Percentiles rank a stretch among this genome's conserved stretches.
Evolutionary conservation across 1,139 yeast genomes (phyloP).

Genomic region (Zygotorulaspora mrakii): DNA sequence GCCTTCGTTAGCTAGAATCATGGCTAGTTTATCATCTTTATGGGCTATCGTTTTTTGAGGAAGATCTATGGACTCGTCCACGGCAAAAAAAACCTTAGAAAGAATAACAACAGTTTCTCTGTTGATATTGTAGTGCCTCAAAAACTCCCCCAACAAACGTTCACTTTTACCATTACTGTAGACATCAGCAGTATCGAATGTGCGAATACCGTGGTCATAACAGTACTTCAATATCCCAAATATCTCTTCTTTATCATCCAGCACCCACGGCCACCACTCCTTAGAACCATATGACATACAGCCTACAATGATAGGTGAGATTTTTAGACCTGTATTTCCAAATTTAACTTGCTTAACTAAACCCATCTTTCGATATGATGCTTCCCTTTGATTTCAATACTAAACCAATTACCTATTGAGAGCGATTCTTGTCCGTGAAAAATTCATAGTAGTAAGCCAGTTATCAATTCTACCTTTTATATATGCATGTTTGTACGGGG

Average conservation of each 20-base stretch:
- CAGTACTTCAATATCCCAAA: conserved; percentile 41
- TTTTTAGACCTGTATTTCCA: conserved; percentile 42
- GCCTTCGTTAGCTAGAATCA: conserved; percentile 31
- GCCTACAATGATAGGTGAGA: conserved; percentile 49
- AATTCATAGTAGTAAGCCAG: no score
- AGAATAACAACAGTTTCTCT: conserved; percentile 44
- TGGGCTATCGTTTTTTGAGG: not conserved
- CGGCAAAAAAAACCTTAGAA: conserved; percentile 36
- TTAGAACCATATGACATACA: conserved; percentile 49
- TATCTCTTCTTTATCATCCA: conserved; percentile 38
- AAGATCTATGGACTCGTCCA: conserved; percentile 24
- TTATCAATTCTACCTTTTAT: no score
- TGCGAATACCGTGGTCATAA: conserved; percentile 46
- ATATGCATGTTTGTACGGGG: no score
- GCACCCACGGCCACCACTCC: conserved; percentile 43
- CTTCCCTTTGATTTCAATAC: no score
- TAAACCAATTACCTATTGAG: no score
- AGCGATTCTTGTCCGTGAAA: no score
- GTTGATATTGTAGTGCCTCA: conserved; percentile 39
- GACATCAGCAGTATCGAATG: conserved; percentile 46
- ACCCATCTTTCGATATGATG: no score
- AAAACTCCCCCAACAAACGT: conserved; percentile 39
- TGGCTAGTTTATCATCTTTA: conserved; percentile 5
- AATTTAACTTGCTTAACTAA: conserved; percentile 17
- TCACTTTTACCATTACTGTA: conserved; percentile 43